Base-by-base conservation (phyloP, 2,329 filamentous ascomycete genomes). In the Penicillium olsonii region DNA sequence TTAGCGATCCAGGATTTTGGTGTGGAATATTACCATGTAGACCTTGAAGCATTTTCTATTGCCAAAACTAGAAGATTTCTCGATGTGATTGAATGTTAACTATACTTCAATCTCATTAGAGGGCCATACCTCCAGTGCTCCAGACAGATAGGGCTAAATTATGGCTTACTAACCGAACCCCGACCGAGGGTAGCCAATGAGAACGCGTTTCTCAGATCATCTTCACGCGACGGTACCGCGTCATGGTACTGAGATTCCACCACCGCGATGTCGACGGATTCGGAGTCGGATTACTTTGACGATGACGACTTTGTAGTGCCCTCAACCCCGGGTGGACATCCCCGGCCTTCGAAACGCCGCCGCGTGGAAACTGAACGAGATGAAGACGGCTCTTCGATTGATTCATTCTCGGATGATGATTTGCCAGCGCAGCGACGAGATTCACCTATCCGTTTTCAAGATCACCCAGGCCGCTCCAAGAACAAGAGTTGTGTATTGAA, bases 401-500 rank as follows among this genome's bases (percentile, higher is more conserved):
- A 62, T 37, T 57, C 52, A 0, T 63, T 61, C 19, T 55, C 60
- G 19, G 60, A 55, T 9, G 44, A 54, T 27, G 61, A 63, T 37
- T 56, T 53, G 0, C 42, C 58, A 2, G 42, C 49, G 2, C 54
- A 57, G 7, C 39, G 42, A 4, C 50, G 39, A 29, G 48, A 44
- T 18, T 54, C 56, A 11, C 51, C 51, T 14, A 37, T 45, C n/a
- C 55, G 60, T 3, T 50, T 62, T 19, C 57, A 62, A 20, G 57
- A 55, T 20, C 45, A 52, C 44, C 53, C 55, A 22, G 40, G 53
- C 14, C 63, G 61, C 26, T 64, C 69, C 17, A 75, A 70, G 51
- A 66, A 64, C 35, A 71, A 68, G 40, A 71, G 72, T 37, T 73
- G 75, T 54, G 64, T 74, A 4, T 69, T 75, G 5, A 75, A 71